Evolutionary conservation across 2,329 filamentous ascomycete genomes (phyloP).

Genomic region (Exophiala alcalophila): DNA sequence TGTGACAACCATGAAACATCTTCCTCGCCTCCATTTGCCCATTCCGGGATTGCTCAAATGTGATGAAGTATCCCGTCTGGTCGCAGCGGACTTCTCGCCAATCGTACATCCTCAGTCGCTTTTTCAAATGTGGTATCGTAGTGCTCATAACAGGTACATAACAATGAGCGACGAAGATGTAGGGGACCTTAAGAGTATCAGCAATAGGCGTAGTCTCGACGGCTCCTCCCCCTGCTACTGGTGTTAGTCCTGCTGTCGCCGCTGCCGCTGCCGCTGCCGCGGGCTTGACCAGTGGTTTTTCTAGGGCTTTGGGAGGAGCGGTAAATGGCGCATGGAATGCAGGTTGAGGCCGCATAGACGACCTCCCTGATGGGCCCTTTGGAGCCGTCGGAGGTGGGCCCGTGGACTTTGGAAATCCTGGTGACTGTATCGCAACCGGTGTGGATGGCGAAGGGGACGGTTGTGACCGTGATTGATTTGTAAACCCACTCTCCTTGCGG

Average conservation of each 20-base stretch:
- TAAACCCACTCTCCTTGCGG: conserved; percentile 49
- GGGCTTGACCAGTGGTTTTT: conserved; percentile 41
- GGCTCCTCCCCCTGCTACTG: conserved; percentile 49
- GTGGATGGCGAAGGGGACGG: conserved; percentile 24
- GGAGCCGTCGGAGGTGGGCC: conserved; percentile 80
- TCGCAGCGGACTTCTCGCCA: conserved; percentile 82
- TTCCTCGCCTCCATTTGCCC: conserved; percentile 78
- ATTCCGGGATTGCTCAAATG: conserved; percentile 75
- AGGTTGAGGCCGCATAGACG: conserved; percentile 36
- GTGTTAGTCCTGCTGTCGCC: conserved; percentile 2
- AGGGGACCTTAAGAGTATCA: conserved; percentile 71
- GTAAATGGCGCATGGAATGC: conserved; percentile 33
- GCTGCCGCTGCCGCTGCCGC: neutral
- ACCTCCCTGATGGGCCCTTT: conserved; percentile 70
- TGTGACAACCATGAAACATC: conserved; percentile 75
- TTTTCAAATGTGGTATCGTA: conserved; percentile 86
- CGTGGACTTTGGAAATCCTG: conserved; percentile 47
- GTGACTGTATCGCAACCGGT: conserved; percentile 32
- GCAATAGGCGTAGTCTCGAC: conserved; percentile 67
- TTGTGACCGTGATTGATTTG: conserved; percentile 32
- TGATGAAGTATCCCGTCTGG: conserved; percentile 80
- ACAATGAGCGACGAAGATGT: conserved; percentile 82
- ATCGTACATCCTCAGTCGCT: conserved; percentile 76
- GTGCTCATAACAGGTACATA: conserved; percentile 83
- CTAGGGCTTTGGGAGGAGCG: conserved; percentile 26